phyloP scores from a whole-genome alignment of 441 rosid genomes.

The Theobroma grandiflorum region DNA sequence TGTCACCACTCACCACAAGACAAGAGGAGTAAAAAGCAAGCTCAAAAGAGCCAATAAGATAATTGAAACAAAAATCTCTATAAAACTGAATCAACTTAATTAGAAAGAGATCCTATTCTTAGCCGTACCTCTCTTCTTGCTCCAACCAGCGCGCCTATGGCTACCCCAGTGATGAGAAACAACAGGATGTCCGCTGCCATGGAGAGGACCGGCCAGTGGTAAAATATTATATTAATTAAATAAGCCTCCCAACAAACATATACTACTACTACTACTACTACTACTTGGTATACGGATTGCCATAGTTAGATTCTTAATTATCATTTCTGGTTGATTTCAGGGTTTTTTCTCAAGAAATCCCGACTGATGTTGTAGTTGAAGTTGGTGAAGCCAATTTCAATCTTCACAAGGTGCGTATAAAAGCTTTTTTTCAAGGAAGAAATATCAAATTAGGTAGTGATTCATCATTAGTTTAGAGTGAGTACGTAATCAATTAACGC shows the following conservation, averaged over 20 bases:
- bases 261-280: not conserved
- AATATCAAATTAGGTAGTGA: not conserved
- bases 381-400: slow-evolving; percentile 84
- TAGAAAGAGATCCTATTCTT: not conserved
- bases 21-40: not conserved
- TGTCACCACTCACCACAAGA: not conserved
- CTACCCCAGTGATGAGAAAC: slow-evolving; percentile 40
- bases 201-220: slow-evolving; percentile 96
- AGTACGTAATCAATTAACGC: not conserved
- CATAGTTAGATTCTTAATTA: not conserved
- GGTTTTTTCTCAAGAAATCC: slow-evolving; percentile 90
- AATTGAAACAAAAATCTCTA: not conserved
- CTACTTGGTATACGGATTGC: not conserved
- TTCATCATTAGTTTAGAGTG: not conserved
- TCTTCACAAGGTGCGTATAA: slow-evolving; percentile 68
- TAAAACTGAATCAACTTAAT: not conserved
- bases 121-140: not conserved
- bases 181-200: slow-evolving; percentile 64
- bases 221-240: not conserved
- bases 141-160: slow-evolving; percentile 39
- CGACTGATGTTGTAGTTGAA: slow-evolving; percentile 70
- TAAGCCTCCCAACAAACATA: not conserved
- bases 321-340: slow-evolving; percentile 40
- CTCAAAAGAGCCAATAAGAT: not conserved
- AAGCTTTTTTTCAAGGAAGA: not conserved